Percentiles rank a stretch among this genome's conserved stretches.
phyloP scores from a whole-genome alignment of 2,329 filamentous ascomycete species.

The Sporothrix inflata region DNA sequence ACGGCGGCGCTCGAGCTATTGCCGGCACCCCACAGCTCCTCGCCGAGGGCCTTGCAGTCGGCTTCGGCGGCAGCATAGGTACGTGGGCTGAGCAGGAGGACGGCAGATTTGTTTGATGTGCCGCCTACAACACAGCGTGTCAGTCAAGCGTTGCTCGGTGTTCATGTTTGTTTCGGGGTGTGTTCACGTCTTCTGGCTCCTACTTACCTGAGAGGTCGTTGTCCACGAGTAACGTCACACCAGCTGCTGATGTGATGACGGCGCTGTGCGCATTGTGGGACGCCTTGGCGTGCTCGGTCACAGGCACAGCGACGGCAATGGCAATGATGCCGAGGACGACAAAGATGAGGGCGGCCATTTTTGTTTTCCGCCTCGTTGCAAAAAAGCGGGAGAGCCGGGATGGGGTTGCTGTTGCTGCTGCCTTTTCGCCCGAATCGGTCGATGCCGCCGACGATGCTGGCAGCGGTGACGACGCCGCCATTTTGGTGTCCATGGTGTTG shows the following conservation, averaged over 20 bases:
- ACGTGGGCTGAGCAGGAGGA: constrained; percentile 43
- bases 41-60: constrained; percentile 45
- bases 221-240: constrained; percentile 45
- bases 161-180: not conserved
- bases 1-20: constrained; percentile 28
- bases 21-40: constrained; percentile 45
- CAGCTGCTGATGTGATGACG: constrained; percentile 34
- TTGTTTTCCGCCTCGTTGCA: constrained; percentile 20
- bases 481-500: not conserved
- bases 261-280: not conserved
- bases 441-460: constrained; percentile 15
- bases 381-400: constrained; percentile 25
- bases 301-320: constrained; percentile 25
- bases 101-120: constrained; percentile 40
- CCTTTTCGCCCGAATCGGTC: constrained; percentile 6
- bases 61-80: constrained; percentile 39
- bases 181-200: not conserved
- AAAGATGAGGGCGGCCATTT: constrained; percentile 32
- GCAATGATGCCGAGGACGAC: constrained; percentile 31
- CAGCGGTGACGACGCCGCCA: not conserved
- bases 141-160: not conserved
- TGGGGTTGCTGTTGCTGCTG: not conserved
- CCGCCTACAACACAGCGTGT: constrained; percentile 38
- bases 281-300: constrained; percentile 15
- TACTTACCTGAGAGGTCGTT: constrained; percentile 47